Conservation (phyloP, 1,284 basidiomycete genomes). For the Apiotrichum domesticum region DNA sequence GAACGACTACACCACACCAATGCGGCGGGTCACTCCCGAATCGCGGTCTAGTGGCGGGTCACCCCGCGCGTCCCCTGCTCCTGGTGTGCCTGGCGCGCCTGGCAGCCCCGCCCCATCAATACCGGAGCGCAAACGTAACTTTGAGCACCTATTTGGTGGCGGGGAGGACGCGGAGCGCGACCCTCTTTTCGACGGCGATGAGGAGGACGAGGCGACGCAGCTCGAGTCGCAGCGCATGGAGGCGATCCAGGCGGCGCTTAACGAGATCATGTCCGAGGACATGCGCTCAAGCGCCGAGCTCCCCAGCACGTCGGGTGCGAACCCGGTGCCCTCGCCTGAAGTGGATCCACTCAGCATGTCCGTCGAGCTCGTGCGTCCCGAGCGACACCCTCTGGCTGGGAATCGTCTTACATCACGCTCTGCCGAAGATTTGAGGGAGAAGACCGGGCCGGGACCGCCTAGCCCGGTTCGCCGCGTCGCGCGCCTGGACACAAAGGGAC, state of each 20-base stretch:
- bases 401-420: constrained; percentile 27
- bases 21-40: constrained; percentile 1
- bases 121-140: constrained; percentile 12
- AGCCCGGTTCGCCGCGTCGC: constrained; percentile 3
- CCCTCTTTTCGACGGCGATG: constrained; percentile 30
- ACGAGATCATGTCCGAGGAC: constrained; percentile 84
- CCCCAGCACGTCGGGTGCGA: neutral
- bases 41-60: constrained; percentile 1
- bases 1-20: constrained; percentile 1
- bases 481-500: neutral
- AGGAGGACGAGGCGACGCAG: constrained; percentile 42
- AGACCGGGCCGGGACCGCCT: neutral
- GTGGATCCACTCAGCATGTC: constrained; percentile 10
- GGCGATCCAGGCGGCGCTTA: constrained; percentile 87
- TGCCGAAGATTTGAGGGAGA: constrained; percentile 29
- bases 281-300: constrained; percentile 38
- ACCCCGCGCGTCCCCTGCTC: neutral
- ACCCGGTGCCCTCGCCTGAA: neutral
- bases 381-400: constrained; percentile 4
- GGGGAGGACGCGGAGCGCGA: constrained; percentile 41
- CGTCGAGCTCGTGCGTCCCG: neutral
- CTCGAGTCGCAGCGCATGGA: constrained; percentile 64
- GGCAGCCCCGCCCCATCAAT: constrained; percentile 1
- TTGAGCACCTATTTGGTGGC: constrained; percentile 39
- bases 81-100: neutral